Evolutionary conservation across 441 rosid species (phyloP), one percentile per base, ranked within the genome.

Genomic region (Syzygium syzygioides): DNA sequence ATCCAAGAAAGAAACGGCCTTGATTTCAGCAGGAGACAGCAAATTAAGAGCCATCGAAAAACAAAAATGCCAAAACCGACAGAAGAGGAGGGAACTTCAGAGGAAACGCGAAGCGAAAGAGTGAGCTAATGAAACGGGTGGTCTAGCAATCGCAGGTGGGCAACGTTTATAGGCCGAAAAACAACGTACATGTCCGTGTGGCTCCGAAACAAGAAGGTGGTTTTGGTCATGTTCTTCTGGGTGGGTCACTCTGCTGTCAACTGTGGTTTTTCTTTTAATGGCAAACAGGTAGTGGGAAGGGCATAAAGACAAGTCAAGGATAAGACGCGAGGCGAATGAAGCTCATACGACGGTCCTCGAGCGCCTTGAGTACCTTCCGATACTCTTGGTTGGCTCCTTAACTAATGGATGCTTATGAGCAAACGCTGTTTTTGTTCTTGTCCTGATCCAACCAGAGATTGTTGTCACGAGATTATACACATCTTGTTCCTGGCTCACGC

Each of bases 31-130:
- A 9, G 96, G 93, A 56, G 95, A 90, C 41, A 93, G 88, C 89
- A 95, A 89, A 92, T 94, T 97, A 56, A 97, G 92, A 52, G 97
- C 95, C 99, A 96, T 95, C 76, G 85, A 8, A 68, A 68, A 45
- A 17, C 84, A 86, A 64, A 52, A 14, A 17, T 17, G 55, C 71
- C 41, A 85, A 62, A 83, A 85, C 57, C 60, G 60, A 50, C 32
- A 34, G 45, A 41, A 85, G 32, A 79, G 55, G 71, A 68, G 66
- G 71, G 14, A 34, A 57, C 57, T 62, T 32, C 32, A 50, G 68
- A 10, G 45, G 23, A 28, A 76, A 11, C 23, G 68, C 23, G 34
- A 37, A 41, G 71, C 9, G 85, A 17, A 23, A n/a, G 55, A 56
- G 17, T 26, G 52, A 41, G 50, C 52, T 0, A 37, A 41, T 0